Evolutionary conservation across 2,329 filamentous ascomycete genomes (phyloP).

Genomic region (Hirsutella rhossiliensis): DNA sequence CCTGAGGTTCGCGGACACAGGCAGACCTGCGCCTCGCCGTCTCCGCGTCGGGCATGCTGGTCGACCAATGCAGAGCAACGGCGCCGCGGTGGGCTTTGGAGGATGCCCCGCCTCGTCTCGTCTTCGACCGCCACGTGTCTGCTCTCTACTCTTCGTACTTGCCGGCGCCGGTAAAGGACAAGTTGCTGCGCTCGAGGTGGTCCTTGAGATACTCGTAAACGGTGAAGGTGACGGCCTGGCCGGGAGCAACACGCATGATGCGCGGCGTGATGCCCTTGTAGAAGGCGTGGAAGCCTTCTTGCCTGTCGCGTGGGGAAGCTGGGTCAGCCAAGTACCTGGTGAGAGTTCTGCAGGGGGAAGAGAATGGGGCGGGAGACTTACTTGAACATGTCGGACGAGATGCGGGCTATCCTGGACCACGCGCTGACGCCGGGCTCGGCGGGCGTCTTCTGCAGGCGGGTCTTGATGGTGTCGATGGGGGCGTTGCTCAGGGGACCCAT

Average conservation of each 20-base stretch:
- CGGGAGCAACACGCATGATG: constrained; percentile 93
- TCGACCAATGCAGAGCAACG: no score
- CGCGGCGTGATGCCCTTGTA: constrained; percentile 98
- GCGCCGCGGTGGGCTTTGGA: no score
- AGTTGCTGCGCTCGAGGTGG: constrained; percentile 55
- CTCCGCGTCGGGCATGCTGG: no score
- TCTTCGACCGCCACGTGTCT: no score
- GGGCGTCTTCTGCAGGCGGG: constrained; percentile 79
- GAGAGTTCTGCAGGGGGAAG: no score
- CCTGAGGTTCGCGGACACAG: no score
- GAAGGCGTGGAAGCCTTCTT: constrained; percentile 89
- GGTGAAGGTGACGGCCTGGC: constrained; percentile 69
- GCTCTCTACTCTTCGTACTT: constrained; percentile 52
- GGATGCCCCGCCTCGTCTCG: no score
- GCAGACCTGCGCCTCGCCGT: no score
- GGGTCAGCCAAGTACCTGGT: no score
- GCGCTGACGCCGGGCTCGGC: constrained; percentile 73
- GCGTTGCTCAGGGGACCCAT: constrained; percentile 96
- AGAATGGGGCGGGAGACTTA: constrained; percentile 18
- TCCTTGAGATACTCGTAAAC: constrained; percentile 70
- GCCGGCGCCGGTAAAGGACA: constrained; percentile 41
- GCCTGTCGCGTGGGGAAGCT: constrained; percentile 33
- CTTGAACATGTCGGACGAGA: constrained; percentile 78
- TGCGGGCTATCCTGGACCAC: constrained; percentile 62
- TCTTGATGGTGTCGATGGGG: constrained; percentile 99